These are phyloP conservation scores for Jacaranda copaia DNA, from an alignment of 257 asterid species.

Conservation along the genomic window DNA sequence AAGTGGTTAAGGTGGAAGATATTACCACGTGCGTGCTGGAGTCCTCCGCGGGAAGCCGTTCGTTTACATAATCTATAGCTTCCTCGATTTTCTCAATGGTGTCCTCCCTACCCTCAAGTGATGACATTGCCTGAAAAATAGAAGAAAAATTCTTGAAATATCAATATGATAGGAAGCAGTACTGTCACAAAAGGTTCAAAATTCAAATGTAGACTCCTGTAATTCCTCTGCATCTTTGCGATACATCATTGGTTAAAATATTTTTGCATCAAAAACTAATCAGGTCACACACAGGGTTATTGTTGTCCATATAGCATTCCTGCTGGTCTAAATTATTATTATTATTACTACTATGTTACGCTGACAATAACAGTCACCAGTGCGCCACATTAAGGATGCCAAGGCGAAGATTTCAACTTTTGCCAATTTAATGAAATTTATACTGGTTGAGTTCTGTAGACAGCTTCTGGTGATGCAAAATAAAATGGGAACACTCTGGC, in stretches of 20 bases:
- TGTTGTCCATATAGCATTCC: neutral
- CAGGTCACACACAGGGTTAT: neutral
- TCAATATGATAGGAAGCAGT: neutral
- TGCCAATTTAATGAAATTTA: no score
- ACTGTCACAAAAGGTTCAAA: neutral
- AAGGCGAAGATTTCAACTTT: neutral
- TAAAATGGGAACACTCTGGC: no score
- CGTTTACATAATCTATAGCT: conserved; percentile 56
- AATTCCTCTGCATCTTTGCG: neutral
- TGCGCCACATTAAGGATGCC: neutral
- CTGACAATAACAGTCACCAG: neutral
- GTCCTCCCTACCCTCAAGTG: conserved; percentile 61
- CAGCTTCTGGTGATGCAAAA: no score
- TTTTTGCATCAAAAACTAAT: neutral
- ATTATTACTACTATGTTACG: neutral
- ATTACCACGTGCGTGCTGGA: conserved; percentile 49
- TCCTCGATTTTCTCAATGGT: conserved; percentile 69
- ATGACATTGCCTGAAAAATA: conserved; percentile 68
- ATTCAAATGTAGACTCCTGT: neutral
- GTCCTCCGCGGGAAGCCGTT: conserved; percentile 50
- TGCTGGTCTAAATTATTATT: neutral
- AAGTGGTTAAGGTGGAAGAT: conserved; percentile 27
- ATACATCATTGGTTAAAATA: neutral
- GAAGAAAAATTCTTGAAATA: neutral
- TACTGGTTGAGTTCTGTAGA: no score